These are phyloP conservation scores for Clavispora asparagi DNA, from an alignment of 805 yeast genomes.

Conservation along the genomic window DNA sequence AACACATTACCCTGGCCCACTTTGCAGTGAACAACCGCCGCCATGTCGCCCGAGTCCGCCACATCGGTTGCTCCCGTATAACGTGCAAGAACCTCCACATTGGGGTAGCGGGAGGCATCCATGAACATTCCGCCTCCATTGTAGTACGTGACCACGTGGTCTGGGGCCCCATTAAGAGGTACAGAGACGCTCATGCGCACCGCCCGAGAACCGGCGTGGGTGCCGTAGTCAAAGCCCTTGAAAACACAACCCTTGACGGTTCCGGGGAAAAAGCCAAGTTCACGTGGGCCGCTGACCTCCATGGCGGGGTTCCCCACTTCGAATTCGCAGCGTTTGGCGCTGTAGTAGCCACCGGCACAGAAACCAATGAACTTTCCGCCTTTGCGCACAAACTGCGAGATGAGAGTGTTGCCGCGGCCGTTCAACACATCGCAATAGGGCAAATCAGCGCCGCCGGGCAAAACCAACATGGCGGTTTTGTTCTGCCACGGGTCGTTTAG, in stretches of 20 bases:
- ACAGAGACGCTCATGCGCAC: slow-evolving; percentile 37
- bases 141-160: slow-evolving; percentile 45
- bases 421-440: slow-evolving; percentile 74
- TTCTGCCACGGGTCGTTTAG: slow-evolving; percentile 77
- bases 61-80: slow-evolving; percentile 58
- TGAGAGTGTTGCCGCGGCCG: slow-evolving; percentile 60
- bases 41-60: slow-evolving; percentile 35
- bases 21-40: slow-evolving; percentile 67
- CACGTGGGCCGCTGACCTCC: slow-evolving; percentile 86
- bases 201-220: slow-evolving; percentile 72
- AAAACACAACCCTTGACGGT: slow-evolving; percentile 75
- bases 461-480: slow-evolving; percentile 71
- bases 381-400: slow-evolving; percentile 56
- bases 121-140: slow-evolving; percentile 91
- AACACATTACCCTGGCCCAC: slow-evolving; percentile 75
- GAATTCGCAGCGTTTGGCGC: slow-evolving; percentile 70
- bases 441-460: slow-evolving; percentile 97
- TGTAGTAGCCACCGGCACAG: slow-evolving; percentile 95
- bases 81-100: slow-evolving; percentile 69
- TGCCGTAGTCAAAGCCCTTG: slow-evolving; percentile 73
- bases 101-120: slow-evolving; percentile 56
- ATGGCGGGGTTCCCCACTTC: slow-evolving; percentile 64
- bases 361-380: slow-evolving; percentile 88
- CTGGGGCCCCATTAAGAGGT: slow-evolving; percentile 19
- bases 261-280: slow-evolving; percentile 79